Evolutionary conservation across 495 filamentous ascomycete species (phyloP).

Genomic region (Aspergillus panamensis): DNA sequence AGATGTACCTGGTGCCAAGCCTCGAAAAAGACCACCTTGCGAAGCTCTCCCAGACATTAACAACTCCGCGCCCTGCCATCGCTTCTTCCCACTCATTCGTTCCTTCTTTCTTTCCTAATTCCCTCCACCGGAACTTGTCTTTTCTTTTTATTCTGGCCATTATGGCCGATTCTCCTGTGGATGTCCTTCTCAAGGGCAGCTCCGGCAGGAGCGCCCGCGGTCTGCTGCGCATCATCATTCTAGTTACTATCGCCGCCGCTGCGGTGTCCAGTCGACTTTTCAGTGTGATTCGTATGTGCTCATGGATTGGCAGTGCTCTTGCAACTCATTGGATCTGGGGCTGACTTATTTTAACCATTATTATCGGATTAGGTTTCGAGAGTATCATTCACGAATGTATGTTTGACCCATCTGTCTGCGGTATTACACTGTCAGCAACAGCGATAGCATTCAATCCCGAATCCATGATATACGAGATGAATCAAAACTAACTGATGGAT

Average conservation of each 20-base stretch:
- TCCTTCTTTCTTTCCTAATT: slow-evolving; percentile 25
- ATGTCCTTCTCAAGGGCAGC: slow-evolving; percentile 62
- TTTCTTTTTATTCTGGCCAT: slow-evolving; percentile 39
- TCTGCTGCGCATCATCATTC: slow-evolving; percentile 85
- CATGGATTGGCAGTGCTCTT: background rate
- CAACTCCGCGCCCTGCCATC: slow-evolving; percentile 34
- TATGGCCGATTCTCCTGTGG: slow-evolving; percentile 52
- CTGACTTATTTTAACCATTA: slow-evolving; percentile 29
- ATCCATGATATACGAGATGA: background rate
- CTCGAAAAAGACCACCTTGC: slow-evolving; percentile 50
- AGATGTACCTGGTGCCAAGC: slow-evolving; percentile 32
- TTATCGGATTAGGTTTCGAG: slow-evolving; percentile 69
- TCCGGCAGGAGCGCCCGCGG: slow-evolving; percentile 75
- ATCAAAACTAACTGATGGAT: slow-evolving; percentile 17
- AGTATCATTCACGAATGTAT: slow-evolving; percentile 99
- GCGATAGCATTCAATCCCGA: too few relatives aligned
- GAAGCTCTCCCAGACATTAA: slow-evolving; percentile 36
- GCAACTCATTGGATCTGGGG: slow-evolving; percentile 16
- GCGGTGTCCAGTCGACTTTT: slow-evolving; percentile 94
- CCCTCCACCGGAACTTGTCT: slow-evolving; percentile 32
- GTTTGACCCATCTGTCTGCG: slow-evolving; percentile 32
- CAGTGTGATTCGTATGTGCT: slow-evolving; percentile 84
- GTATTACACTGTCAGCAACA: background rate
- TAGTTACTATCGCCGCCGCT: slow-evolving; percentile 85
- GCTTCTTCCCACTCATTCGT: slow-evolving; percentile 18